Base-by-base conservation (phyloP, 495 filamentous ascomycete genomes). In the Aspergillus affinis region DNA sequence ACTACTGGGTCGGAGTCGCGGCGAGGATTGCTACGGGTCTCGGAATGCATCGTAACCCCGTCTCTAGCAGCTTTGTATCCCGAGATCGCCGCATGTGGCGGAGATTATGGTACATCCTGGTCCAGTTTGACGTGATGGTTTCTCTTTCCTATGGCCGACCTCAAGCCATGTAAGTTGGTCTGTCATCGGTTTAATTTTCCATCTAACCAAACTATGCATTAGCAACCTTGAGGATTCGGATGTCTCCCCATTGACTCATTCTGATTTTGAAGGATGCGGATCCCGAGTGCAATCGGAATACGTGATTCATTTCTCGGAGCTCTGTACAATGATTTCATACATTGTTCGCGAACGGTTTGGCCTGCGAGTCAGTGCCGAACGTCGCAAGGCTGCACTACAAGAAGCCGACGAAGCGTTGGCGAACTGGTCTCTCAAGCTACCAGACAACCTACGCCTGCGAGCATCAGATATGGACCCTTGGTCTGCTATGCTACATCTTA, bases 201-300 rank as follows among this genome's bases (percentile, higher is more conserved):
- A 47, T 51, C 59, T 64, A 19, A 62, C 55, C 21, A 30, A 27
- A 20, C 45, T 10, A 13, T 29, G 49, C 2, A 3, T 21, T 55
- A 79, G 76, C 50, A 80, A 80, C 45, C 64, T 78, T 36, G 79
- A 81, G 36, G 79, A 80, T 57, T 80, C 75, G 13, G 79, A 81
- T 61, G 77, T 80, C 4, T 72, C 73, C 15, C 72, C 76, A 3
- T 62, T 81, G 54, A 75, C 70, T 0, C 57, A 56, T 27, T 73
- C 78, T n/a, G 77, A 82, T 65, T 79, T 82, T 57, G 71, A 80
- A 60, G 76, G 77, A 21, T 81, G 79, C 50, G 76, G 74, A 2
- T 65, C 67, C 18, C 72, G 65, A 21, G 76, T 78, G 13, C 74
- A 78, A 61, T 56, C 72, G 9, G 76, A 79, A 21, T 80, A 69